Evolutionary conservation across 768 basidiomycete species (phyloP), one percentile per base, ranked within the genome.

Genomic region (Sarcomyxa edulis): DNA sequence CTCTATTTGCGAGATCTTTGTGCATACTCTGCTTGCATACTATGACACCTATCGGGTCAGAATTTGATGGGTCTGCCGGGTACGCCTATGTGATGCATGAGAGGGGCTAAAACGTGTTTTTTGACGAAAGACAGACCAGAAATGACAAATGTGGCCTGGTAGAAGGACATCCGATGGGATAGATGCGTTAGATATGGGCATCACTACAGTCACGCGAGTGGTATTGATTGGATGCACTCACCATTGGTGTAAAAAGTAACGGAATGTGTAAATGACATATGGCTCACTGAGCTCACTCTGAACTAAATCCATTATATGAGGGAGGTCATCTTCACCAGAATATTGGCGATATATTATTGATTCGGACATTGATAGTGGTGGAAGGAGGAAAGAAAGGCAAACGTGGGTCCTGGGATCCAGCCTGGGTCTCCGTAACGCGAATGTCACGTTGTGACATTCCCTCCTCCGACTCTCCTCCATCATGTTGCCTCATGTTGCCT

Each of bases 1-100:
- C 96, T 55, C 96, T 65, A 56, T 92, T 89, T 7, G 77, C 66
- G 26, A 66, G 62, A 45, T 83, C 74, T 39, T 70, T 69, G 64
- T 98, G 96, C 57, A 76, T 71, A 50, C 92, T 92, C 63, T 96
- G 95, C 70, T 98, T 99, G 76, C 92, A 96, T 15, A 99, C 85
- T 44, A 99, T 90, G 11, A 90, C 89, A 20, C 91, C 96, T 45
- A 98, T 76, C 12, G 93, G 88, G 19, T 63, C 65, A 7, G 72
- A 54, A 25, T 52, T 53, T 18, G 43, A 28, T 5, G 68, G 55
- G 32, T 71, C 62, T 43, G 55, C 62, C 1, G 82, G 71, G 55
- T 76, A 82, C 10, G 81, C 81, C 82, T 84, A 30, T 12, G 24
- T 11, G 12, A 15, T n/a, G 18, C 18, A 16, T 16, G 32, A 6